Percentiles rank a stretch among this genome's conserved stretches.
Conservation (phyloP, 345 rosid genomes). For the Citrus trifoliata region DNA sequence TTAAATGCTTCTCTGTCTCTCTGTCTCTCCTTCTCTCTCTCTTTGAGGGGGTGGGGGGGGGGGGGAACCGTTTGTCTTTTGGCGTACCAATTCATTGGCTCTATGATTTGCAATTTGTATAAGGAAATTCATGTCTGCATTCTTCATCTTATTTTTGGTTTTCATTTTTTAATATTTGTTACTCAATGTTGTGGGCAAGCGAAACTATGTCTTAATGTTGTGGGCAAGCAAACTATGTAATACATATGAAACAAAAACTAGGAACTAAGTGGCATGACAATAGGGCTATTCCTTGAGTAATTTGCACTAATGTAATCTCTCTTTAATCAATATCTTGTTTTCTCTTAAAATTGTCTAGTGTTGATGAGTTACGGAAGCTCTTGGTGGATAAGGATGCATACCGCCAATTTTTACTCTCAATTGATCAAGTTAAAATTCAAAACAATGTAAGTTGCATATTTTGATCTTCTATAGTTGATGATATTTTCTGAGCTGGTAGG, state of each 20-base stretch:
- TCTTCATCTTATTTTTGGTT: not conserved
- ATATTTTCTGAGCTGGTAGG: not conserved
- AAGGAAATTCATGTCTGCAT: not conserved
- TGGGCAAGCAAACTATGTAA: too few relatives aligned
- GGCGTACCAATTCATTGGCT: not conserved
- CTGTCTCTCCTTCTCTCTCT: not conserved
- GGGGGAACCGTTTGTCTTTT: not conserved
- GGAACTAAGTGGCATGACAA: not conserved
- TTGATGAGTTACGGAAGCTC: slow-evolving; percentile 63
- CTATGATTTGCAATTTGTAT: not conserved
- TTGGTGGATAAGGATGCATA: slow-evolving; percentile 71
- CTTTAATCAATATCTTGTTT: slow-evolving; percentile 20
- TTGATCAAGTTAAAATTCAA: slow-evolving; percentile 88
- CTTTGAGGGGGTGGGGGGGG: too few relatives aligned
- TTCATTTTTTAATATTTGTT: not conserved
- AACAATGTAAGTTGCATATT: slow-evolving; percentile 58
- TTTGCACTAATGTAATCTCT: not conserved
- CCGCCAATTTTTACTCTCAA: slow-evolving; percentile 66
- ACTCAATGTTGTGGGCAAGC: not conserved
- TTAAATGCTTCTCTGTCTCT: not conserved
- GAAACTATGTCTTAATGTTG: too few relatives aligned
- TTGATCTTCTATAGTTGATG: not conserved
- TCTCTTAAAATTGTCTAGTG: slow-evolving; percentile 8
- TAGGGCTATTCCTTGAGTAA: not conserved
- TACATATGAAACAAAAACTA: not conserved